Evolutionary conservation across 345 rosid species (phyloP).

Genomic region (Pugionium cornutum): DNA sequence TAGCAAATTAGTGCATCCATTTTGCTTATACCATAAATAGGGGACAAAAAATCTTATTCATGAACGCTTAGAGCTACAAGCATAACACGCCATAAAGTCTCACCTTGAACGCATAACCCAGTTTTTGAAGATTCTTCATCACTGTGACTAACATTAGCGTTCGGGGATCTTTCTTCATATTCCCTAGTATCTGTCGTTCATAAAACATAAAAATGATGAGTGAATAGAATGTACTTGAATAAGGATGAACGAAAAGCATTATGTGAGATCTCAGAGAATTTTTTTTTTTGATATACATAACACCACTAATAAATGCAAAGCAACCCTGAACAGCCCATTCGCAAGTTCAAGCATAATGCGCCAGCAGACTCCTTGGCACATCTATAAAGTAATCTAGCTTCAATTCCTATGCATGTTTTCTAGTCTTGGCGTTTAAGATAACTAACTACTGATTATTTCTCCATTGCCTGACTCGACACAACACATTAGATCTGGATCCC

Average conservation of each 20-base stretch:
- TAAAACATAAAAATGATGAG: constrained; percentile 27
- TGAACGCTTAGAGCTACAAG: constrained; percentile 25
- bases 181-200: constrained; percentile 74
- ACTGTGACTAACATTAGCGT: constrained; percentile 76
- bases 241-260: background rate
- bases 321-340: background rate
- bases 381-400: constrained; percentile 13
- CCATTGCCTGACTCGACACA: constrained; percentile 7
- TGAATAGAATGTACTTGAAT: background rate
- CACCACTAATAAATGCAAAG: constrained; percentile 2
- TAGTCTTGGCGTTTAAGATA: background rate
- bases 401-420: background rate
- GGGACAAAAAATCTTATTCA: constrained; percentile 8
- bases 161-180: constrained; percentile 66
- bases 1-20: constrained; percentile 25
- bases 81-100: constrained; percentile 26
- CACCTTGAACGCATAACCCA: constrained; percentile 87
- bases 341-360: constrained; percentile 17
- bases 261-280: background rate
- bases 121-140: constrained; percentile 71
- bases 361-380: constrained; percentile 12
- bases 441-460: constrained; percentile 10
- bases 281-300: too few relatives aligned
- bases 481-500: background rate
- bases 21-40: constrained; percentile 8